Evolutionary conservation across 495 filamentous ascomycete species (phyloP).

Genomic region (Neurospora discreta): DNA sequence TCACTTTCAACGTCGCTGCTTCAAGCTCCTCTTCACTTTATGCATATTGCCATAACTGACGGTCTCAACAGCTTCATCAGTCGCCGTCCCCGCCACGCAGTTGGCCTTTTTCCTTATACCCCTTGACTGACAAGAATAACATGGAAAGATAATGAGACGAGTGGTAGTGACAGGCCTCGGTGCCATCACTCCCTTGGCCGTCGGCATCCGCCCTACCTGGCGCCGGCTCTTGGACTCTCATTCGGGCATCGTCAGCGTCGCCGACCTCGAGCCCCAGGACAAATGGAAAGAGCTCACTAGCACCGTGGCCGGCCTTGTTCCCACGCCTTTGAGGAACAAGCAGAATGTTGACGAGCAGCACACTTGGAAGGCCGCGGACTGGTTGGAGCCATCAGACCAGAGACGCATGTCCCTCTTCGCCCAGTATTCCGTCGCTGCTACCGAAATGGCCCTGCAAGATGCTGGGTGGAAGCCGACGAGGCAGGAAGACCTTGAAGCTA

Average conservation of each 20-base stretch:
- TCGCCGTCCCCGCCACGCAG: background rate
- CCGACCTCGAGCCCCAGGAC: conserved; percentile 37
- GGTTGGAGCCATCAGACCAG: conserved; percentile 58
- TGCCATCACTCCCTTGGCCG: conserved; percentile 80
- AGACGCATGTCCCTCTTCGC: conserved; percentile 85
- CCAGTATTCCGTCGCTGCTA: conserved; percentile 81
- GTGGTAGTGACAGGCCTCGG: conserved; percentile 94
- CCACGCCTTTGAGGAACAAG: conserved; percentile 14
- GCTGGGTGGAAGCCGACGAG: conserved; percentile 63
- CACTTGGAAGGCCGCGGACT: conserved; percentile 66
- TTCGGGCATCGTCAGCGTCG: conserved; percentile 67
- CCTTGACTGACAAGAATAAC: background rate
- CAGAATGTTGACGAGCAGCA: conserved; percentile 7
- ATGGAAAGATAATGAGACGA: conserved; percentile 55
- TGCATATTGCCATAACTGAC: background rate
- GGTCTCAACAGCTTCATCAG: background rate
- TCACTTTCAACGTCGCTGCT: background rate
- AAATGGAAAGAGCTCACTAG: conserved; percentile 61
- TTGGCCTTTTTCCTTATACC: background rate
- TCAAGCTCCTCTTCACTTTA: background rate
- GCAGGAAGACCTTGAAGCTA: conserved; percentile 53
- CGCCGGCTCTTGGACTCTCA: conserved; percentile 63
- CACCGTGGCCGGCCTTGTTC: conserved; percentile 76
- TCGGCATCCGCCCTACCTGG: conserved; percentile 75
- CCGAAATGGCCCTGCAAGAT: conserved; percentile 78